Evolutionary conservation across 179 eudicot species (phyloP).

Genomic region (Silene noctiflora): DNA sequence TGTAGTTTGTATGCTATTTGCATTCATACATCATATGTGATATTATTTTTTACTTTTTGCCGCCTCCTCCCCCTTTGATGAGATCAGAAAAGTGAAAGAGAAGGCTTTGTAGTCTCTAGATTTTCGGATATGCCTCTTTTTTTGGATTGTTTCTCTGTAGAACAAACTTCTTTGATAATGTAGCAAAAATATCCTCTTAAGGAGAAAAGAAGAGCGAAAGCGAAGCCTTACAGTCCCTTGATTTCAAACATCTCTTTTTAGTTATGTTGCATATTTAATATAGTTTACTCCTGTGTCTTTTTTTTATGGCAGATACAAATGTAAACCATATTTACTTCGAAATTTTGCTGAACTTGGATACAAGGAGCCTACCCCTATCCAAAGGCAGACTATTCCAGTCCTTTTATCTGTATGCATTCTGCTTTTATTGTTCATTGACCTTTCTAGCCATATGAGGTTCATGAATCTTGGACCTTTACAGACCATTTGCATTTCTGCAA

Average conservation of each 20-base stretch:
- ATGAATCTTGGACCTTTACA: conserved; percentile 3
- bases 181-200: not conserved
- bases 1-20: not conserved
- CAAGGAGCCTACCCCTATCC: conserved; percentile 93
- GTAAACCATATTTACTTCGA: conserved; percentile 66
- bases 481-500: not conserved
- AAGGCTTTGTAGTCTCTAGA: not conserved
- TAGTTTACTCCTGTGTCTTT: not conserved
- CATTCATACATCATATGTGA: not conserved
- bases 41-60: not conserved
- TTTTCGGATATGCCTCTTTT: not conserved
- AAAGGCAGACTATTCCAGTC: conserved; percentile 98
- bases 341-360: conserved; percentile 77
- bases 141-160: not conserved
- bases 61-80: not conserved
- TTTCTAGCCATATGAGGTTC: conserved; percentile 12
- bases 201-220: not conserved
- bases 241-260: not conserved
- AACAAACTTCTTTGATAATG: not conserved
- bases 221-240: not conserved
- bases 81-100: not conserved
- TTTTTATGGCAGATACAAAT: conserved; percentile 49
- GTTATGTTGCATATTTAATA: not conserved
- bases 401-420: conserved; percentile 87
- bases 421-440: conserved; percentile 22